Evolutionary conservation across 1,284 basidiomycete genomes (phyloP).

Genomic region (Boletus hoseneyae): DNA sequence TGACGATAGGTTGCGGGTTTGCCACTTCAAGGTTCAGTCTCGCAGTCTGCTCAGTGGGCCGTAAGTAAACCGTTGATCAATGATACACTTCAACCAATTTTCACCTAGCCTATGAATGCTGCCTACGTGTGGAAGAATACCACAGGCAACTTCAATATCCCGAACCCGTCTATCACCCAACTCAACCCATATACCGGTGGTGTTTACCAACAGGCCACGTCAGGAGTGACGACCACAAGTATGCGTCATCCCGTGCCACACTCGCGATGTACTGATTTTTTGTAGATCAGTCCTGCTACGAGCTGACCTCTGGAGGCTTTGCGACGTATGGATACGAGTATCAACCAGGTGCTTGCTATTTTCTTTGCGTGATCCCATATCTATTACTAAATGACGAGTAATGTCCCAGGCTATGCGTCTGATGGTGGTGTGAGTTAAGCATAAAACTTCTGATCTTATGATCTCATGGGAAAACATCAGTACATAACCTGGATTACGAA

Average conservation of each 20-base stretch:
- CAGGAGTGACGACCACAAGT: constrained; percentile 47
- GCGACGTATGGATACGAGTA: constrained; percentile 57
- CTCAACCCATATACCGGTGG: constrained; percentile 46
- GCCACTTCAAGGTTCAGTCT: constrained; percentile 31
- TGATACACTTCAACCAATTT: constrained; percentile 7
- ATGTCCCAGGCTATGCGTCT: constrained; percentile 27
- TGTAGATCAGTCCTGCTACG: constrained; percentile 33
- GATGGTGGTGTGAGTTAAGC: constrained; percentile 27
- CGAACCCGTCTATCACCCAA: constrained; percentile 36
- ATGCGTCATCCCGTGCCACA: not conserved
- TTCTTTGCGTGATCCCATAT: constrained; percentile 14
- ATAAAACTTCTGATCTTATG: constrained; percentile 23
- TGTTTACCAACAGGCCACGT: constrained; percentile 63
- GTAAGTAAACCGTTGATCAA: constrained; percentile 30
- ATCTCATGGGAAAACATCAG: constrained; percentile 31
- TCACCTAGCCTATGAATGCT: constrained; percentile 30
- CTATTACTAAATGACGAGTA: constrained; percentile 6
- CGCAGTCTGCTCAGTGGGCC: constrained; percentile 48
- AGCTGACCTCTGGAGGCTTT: constrained; percentile 35
- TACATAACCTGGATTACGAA: constrained; percentile 82
- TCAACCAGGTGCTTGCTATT: constrained; percentile 35
- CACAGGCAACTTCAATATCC: constrained; percentile 40
- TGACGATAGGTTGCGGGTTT: constrained; percentile 34
- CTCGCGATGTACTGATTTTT: constrained; percentile 5
- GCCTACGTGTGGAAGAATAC: constrained; percentile 39